Evolutionary conservation across 169 alveolate genomes (phyloP).

Genomic region (Plasmodium coatneyi): DNA sequence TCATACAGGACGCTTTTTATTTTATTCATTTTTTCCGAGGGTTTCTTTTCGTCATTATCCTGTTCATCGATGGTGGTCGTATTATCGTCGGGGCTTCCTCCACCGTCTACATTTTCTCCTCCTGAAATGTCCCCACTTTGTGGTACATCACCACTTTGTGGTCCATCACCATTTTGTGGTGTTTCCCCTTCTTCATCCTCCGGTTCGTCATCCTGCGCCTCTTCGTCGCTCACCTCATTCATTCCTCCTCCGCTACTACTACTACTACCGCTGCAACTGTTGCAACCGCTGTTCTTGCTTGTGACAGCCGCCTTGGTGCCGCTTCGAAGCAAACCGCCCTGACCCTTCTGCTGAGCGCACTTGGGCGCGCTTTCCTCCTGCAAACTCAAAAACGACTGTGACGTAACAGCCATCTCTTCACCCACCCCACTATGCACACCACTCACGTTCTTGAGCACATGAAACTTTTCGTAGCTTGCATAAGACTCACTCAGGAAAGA

Average conservation of each 20-base stretch:
- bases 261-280: background rate
- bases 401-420: background rate
- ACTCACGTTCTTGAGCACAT: background rate
- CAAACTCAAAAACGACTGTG: constrained; percentile 2
- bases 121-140: no score
- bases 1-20: background rate
- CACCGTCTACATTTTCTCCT: background rate
- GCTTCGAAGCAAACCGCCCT: background rate
- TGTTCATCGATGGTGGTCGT: background rate
- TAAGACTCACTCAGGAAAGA: constrained; percentile 63
- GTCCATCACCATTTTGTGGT: background rate
- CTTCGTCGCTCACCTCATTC: background rate
- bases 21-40: background rate
- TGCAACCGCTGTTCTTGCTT: no score
- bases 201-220: background rate
- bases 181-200: background rate
- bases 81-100: background rate
- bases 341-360: background rate
- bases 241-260: background rate
- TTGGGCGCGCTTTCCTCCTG: background rate
- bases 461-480: constrained; percentile 27
- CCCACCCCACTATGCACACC: background rate
- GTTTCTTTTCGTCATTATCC: background rate
- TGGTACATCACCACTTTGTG: background rate
- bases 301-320: background rate